Conservation (phyloP, 352 stramenopile species). For the Plasmopara viticola region DNA sequence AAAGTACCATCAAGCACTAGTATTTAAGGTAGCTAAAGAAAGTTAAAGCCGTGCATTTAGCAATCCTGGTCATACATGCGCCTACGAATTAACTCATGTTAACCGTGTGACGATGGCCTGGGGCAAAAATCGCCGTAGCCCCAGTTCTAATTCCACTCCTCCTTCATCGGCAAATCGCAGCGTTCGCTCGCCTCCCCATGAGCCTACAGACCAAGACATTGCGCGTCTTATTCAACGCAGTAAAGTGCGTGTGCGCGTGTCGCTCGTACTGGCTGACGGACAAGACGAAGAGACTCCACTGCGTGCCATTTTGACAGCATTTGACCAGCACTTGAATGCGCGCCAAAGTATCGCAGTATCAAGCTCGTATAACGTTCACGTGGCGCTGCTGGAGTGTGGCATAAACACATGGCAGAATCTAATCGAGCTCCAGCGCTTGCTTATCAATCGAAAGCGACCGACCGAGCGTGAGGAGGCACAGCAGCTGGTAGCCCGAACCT, state of each 20-base stretch:
- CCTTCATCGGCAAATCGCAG: slow-evolving; percentile 6
- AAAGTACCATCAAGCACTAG: too few relatives aligned
- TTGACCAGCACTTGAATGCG: slow-evolving; percentile 8
- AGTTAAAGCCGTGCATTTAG: too few relatives aligned
- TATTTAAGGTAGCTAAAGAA: too few relatives aligned
- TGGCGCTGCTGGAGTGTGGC: slow-evolving; percentile 44
- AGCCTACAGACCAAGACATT: slow-evolving; percentile 23
- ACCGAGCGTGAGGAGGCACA: background rate
- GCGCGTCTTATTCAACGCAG: slow-evolving; percentile 23
- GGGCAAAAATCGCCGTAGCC: slow-evolving; percentile 12
- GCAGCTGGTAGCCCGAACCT: slow-evolving; percentile 15
- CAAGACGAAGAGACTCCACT: slow-evolving; percentile 4
- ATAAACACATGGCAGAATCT: slow-evolving; percentile 43
- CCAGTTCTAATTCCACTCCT: background rate
- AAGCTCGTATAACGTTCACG: slow-evolving; percentile 4
- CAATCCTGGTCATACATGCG: too few relatives aligned
- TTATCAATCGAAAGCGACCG: slow-evolving; percentile 29
- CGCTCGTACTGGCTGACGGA: slow-evolving; percentile 13
- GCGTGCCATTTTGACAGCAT: slow-evolving; percentile 4
- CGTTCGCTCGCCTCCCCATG: slow-evolving; percentile 4
- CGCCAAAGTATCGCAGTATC: slow-evolving; percentile 1
- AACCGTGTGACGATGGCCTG: slow-evolving; percentile 9
- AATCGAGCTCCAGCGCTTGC: slow-evolving; percentile 36
- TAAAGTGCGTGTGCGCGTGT: slow-evolving; percentile 19
- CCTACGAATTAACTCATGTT: too few relatives aligned